These are phyloP conservation scores for Chaetomium fimeti DNA, from an alignment of 495 filamentous ascomycete genomes.

Conservation along the genomic window DNA sequence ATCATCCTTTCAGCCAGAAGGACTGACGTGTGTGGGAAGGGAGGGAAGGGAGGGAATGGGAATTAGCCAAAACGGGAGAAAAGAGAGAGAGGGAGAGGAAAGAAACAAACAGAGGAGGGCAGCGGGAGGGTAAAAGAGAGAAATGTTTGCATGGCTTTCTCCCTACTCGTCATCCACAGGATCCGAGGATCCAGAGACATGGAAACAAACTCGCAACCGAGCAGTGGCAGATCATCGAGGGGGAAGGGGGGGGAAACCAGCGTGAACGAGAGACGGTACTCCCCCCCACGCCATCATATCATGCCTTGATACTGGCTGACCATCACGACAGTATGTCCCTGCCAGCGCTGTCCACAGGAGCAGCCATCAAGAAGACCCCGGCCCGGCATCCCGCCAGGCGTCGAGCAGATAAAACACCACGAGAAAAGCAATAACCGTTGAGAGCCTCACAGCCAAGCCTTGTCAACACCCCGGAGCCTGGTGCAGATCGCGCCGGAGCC, in stretches of 20 bases:
- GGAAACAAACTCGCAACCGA: constrained; percentile 4
- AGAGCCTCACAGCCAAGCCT: background rate
- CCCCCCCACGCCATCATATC: constrained; percentile 4
- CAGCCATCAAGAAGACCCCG: too few species aligned
- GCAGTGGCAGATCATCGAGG: constrained; percentile 1
- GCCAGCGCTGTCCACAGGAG: too few species aligned
- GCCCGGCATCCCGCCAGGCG: background rate
- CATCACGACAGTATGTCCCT: too few species aligned
- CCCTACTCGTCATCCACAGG: background rate
- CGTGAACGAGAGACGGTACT: background rate
- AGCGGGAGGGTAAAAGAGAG: constrained; percentile 15
- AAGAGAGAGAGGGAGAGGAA: background rate
- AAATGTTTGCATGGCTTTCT: background rate
- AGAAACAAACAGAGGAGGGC: constrained; percentile 17
- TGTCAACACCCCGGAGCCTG: constrained; percentile 7
- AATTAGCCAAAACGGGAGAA: background rate
- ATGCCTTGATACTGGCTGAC: too few species aligned
- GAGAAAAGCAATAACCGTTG: background rate
- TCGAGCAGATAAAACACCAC: background rate
- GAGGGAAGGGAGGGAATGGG: constrained; percentile 19
- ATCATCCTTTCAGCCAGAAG: constrained; percentile 38
- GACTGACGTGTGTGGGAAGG: constrained; percentile 19
- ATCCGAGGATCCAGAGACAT: background rate
- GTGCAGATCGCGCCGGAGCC: constrained; percentile 21
- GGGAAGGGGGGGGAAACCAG: background rate